Base-by-base conservation (phyloP, 2,329 filamentous ascomycete genomes). In the Arthrobotrys musiformis region DNA sequence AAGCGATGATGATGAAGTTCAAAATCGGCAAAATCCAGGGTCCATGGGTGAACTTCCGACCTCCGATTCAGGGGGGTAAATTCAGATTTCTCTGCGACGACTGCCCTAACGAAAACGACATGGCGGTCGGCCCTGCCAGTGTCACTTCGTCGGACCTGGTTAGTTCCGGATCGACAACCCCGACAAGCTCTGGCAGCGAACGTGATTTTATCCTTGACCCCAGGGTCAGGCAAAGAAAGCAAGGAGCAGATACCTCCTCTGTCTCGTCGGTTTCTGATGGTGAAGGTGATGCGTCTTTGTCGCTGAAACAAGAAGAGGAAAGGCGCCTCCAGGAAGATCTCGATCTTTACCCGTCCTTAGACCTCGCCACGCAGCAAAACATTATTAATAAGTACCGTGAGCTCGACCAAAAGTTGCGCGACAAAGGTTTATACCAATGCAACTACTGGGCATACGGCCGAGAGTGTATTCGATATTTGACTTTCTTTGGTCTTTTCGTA, bases 331-430 rank as follows among this genome's bases (percentile, higher is more conserved):
- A 89, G 67, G 86, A 94, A 2, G 94, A 97, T 82, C 86, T 90
- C 33, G 88, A 90, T 22, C 93, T 90, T 82, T 99, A 97, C 80
- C 95, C 95, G 0, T 86, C 91, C 0, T 85, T 95, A 15, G 93
- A 97, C 81, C 82, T 85, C 1, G 85, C 85, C 5, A 94, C 90
- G 0, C 95, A 99, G 82, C 89, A 89, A 69, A 86, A 86, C 58
- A 93, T 99, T 74, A 88, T 93, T 42, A 84, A 85, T 50, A 97
- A 94, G 82, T 99, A 98, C 82, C 90, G 93, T n/a, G 85, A 88
- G 8, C 86, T 98, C 26, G 87, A 94, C 81, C 84, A 91, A 79
- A 88, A 89, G 24, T 89, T 99, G 79, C 86, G 88, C 80, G 89
- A 87, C 13, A 91, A 91, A 81, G 91, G 92, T 0, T 87, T 98